Evolutionary conservation across 108 stramenopile genomes (phyloP).

Genomic region (Cyclotella choctawhatcheeana): DNA sequence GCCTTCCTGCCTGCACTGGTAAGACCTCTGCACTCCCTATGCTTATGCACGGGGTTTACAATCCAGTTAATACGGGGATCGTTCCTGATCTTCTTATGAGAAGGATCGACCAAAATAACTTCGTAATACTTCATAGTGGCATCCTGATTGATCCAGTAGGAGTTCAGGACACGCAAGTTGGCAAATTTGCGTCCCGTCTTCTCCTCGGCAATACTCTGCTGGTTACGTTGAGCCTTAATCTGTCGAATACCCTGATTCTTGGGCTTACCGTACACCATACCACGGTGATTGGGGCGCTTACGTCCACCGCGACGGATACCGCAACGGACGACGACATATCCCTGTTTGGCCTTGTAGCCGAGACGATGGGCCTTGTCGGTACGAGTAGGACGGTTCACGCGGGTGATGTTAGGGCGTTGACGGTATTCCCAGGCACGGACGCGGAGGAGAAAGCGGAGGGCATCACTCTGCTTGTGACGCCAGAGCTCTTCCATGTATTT

Average conservation of each 20-base stretch:
- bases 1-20: slow-evolving; percentile 97
- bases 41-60: slow-evolving; percentile 99
- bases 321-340: slow-evolving; percentile 97
- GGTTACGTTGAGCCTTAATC: slow-evolving; percentile 98
- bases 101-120: slow-evolving; percentile 98
- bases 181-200: slow-evolving; percentile 95
- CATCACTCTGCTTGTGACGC: slow-evolving; percentile 99
- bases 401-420: slow-evolving; percentile 94
- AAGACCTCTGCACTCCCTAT: slow-evolving; percentile 99
- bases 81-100: slow-evolving; percentile 96
- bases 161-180: slow-evolving; percentile 99
- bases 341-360: slow-evolving; percentile 99
- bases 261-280: slow-evolving; percentile 99
- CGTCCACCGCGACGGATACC: slow-evolving; percentile 99
- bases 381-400: slow-evolving; percentile 94
- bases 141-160: slow-evolving; percentile 99
- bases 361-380: slow-evolving; percentile 99
- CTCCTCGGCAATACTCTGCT: slow-evolving; percentile 98
- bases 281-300: slow-evolving; percentile 99
- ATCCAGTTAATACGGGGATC: slow-evolving; percentile 99
- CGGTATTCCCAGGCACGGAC: slow-evolving; percentile 99
- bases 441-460: slow-evolving; percentile 99
- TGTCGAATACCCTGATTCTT: slow-evolving; percentile 99
- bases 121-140: slow-evolving; percentile 99
- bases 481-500: slow-evolving; percentile 99